Base-by-base conservation (phyloP, 2,329 filamentous ascomycete species). In the Hypoxylon sp. region DNA sequence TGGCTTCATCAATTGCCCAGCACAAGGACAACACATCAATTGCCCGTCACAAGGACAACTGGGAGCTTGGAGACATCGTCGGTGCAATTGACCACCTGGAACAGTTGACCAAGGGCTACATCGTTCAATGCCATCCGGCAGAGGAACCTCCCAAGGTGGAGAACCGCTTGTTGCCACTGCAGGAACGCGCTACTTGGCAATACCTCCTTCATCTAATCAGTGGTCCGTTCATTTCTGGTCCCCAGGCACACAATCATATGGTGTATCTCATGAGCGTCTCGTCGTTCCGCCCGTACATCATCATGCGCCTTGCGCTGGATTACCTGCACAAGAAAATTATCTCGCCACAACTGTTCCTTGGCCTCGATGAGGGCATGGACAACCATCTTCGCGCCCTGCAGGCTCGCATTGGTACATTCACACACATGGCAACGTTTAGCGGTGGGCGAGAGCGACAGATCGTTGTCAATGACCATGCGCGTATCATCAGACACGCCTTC, bases 401-500 rank as follows among this genome's bases (percentile, higher is more conserved):
- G 30, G 29, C 63, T 2, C 59, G 70, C 19, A 74, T 78, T 21
- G 30, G 47, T 3, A 47, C 54, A n/a, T 68, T 70, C 11, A 60
- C 62, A 3, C 46, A 39, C 0, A 5, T 32, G 4, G 12, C 8
- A 45, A 30, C n/a, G 16, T 32, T 1, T 16, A 41, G 9, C 55
- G 30, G 62, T n/a, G 60, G 34, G 16, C 68, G 67, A 6, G 67
- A 62, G 1, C 71, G 74, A 9, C 75, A 77, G 54, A 65, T 68
- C 2, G 62, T 75, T 3, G 71, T 77, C n/a, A 67, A 75, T 6
- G 75, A 78, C 34, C 76, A 78, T 32, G 71, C 76, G 1, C 70
- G 68, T 8, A 61, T 77, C 11, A 70, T 76, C 52, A 50, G 60
- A 12, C 55, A 69, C 50, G 73, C 74, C 9, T 48, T 73, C 3